Evolutionary conservation across 2,329 filamentous ascomycete genomes (phyloP), one percentile per base, ranked within the genome.

Genomic region (Oidium heveae): DNA sequence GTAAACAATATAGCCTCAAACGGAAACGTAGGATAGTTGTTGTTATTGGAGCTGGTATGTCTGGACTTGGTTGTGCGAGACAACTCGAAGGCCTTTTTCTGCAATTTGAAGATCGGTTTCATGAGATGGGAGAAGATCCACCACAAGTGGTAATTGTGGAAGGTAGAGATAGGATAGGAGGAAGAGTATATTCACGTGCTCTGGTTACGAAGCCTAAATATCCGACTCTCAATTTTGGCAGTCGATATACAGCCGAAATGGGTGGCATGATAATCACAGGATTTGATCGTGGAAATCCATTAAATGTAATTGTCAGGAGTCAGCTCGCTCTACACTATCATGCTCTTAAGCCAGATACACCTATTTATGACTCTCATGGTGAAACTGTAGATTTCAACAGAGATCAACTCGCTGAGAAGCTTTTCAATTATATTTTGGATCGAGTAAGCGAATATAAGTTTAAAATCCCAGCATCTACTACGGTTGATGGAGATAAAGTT

Each of bases 181-280:
- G 91, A 43, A 79, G 91, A 60, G 86, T 98, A 20, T 96, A 95
- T 68, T 98, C 91, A 54, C 86, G 76, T 54, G 69, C 74, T 24
- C 74, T 82, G 58, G 70, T 62, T 81, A 57, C 70, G 69, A 71
- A 73, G 79, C 70, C 69, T 82, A 70, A 66, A 75, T 66, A 67
- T 71, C 64, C 68, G 72, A 64, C 62, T 71, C 68, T 66, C 10
- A 57, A 76, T 74, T 66, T 75, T 68, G 74, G 71, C 9, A 75
- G 72, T 57, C 71, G 78, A 53, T 83, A 82, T 63, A 96, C 88
- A 20, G 91, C 86, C 34, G 91, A 98, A 66, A 93, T 95, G 80
- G 91, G 91, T 32, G 91, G 89, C 55, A 94, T 98, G 74, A 96
- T 98, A 57, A 87, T 98, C 57, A 95, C 93, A 36, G 91, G 91